Percentiles rank a stretch among this genome's conserved stretches.
Conservation (phyloP, 352 stramenopile genomes). For the Blastocystis sp. region DNA sequence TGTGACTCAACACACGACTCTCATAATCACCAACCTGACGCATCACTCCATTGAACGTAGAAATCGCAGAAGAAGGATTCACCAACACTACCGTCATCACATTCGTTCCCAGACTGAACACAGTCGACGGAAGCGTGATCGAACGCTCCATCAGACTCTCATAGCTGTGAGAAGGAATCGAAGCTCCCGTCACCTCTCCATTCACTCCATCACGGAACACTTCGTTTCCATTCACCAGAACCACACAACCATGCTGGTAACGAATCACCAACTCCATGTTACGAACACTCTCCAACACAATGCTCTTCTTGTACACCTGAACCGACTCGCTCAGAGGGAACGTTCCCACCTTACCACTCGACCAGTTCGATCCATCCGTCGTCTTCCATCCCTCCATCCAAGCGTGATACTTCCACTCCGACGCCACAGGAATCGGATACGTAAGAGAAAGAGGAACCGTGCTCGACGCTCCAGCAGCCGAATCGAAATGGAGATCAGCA, state of each 20-base stretch:
- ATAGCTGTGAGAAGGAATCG: not conserved
- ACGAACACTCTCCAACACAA: not conserved
- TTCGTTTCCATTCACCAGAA: not conserved
- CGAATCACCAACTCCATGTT: not conserved
- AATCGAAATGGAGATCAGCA: not conserved
- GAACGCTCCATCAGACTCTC: not conserved
- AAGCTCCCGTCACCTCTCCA: not conserved
- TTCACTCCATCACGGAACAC: not conserved
- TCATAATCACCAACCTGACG: not conserved
- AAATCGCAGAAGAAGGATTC: not conserved
- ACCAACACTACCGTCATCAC: not conserved
- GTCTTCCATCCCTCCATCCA: not conserved
- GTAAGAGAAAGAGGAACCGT: not conserved
- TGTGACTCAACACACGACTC: not conserved
- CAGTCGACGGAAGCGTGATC: not conserved
- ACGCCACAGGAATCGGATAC: not conserved
- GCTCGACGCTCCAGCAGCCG: not conserved
- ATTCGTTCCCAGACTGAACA: not conserved
- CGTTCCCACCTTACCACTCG: not conserved
- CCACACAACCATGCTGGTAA: not conserved
- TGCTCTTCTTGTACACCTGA: not conserved
- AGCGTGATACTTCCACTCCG: not conserved
- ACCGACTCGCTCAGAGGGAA: not conserved
- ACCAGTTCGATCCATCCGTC: not conserved
- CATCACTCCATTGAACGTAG: not conserved